Percentiles rank a stretch among this genome's conserved stretches.
These are phyloP conservation scores for Mucor lusitanicus DNA, from an alignment of 371 early-diverging fungal species.

Conservation along the genomic window DNA sequence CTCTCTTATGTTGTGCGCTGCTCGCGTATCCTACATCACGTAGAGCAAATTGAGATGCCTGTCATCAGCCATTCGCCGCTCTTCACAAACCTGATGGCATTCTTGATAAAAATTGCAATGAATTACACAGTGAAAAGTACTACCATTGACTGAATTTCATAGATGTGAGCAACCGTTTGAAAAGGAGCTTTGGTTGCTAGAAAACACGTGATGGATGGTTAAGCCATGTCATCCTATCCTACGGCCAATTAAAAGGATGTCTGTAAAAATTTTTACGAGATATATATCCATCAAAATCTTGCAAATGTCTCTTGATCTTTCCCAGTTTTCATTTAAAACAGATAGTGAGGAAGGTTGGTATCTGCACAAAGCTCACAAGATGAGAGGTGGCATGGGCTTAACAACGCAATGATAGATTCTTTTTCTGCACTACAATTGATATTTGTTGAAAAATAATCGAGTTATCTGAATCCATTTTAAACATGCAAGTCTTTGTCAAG, in stretches of 20 bases:
- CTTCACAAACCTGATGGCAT: slow-evolving; percentile 19
- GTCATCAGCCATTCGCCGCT: not conserved
- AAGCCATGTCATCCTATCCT: not conserved
- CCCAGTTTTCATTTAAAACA: slow-evolving; percentile 25
- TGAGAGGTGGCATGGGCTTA: not conserved
- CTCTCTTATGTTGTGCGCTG: slow-evolving; percentile 8
- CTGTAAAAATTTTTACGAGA: slow-evolving; percentile 10
- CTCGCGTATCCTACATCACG: slow-evolving; percentile 3
- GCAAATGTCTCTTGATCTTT: slow-evolving; percentile 8
- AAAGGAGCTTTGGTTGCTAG: not conserved
- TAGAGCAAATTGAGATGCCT: not conserved
- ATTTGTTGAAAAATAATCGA: slow-evolving; percentile 39
- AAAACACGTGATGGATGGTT: not conserved
- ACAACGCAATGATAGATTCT: slow-evolving; percentile 19
- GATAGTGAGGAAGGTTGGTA: slow-evolving; percentile 41
- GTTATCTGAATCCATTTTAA: slow-evolving; percentile 36
- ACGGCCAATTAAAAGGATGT: not conserved
- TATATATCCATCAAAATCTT: slow-evolving; percentile 1
- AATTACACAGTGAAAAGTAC: not conserved
- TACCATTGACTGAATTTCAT: not conserved
- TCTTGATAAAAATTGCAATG: not conserved
- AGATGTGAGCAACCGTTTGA: not conserved
- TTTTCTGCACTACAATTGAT: slow-evolving; percentile 27
- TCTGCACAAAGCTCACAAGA: not conserved
- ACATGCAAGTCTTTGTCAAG: slow-evolving; percentile 90